These are phyloP conservation scores for Datisca glomerata DNA, from an alignment of 306 rosid species.

Conservation along the genomic window DNA sequence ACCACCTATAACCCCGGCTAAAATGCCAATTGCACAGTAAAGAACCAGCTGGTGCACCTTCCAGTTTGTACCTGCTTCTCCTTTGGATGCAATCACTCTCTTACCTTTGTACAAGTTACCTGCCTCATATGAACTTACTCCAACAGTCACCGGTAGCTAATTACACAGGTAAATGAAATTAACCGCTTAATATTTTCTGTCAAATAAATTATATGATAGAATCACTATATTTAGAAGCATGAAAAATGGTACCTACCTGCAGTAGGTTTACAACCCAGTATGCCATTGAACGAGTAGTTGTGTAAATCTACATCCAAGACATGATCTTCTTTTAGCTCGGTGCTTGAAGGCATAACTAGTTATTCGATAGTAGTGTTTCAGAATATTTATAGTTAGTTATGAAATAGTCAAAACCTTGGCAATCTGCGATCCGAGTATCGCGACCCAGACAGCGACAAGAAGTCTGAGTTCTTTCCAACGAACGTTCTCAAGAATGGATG, in stretches of 20 bases:
- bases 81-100: constrained; percentile 54
- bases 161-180: no score
- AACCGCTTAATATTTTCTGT: no score
- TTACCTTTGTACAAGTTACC: constrained; percentile 55
- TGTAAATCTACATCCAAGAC: constrained; percentile 32
- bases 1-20: constrained; percentile 91
- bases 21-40: constrained; percentile 48
- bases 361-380: neutral
- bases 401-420: constrained; percentile 40
- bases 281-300: constrained; percentile 48
- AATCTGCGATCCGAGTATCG: constrained; percentile 70
- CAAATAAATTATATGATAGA: no score
- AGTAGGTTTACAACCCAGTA: constrained; percentile 69
- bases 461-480: constrained; percentile 84
- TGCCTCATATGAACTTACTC: constrained; percentile 79
- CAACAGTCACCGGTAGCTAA: constrained; percentile 73
- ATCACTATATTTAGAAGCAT: no score
- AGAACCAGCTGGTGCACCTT: constrained; percentile 34
- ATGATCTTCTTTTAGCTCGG: constrained; percentile 4
- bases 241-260: constrained; percentile 41
- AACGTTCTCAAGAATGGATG: constrained; percentile 48
- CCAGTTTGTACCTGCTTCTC: constrained; percentile 33
- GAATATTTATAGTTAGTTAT: no score
- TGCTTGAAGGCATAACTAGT: no score
- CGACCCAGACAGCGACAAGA: constrained; percentile 72